phyloP scores from a whole-genome alignment of 2,329 filamentous ascomycete genomes.

The Cladosporium phlei region DNA sequence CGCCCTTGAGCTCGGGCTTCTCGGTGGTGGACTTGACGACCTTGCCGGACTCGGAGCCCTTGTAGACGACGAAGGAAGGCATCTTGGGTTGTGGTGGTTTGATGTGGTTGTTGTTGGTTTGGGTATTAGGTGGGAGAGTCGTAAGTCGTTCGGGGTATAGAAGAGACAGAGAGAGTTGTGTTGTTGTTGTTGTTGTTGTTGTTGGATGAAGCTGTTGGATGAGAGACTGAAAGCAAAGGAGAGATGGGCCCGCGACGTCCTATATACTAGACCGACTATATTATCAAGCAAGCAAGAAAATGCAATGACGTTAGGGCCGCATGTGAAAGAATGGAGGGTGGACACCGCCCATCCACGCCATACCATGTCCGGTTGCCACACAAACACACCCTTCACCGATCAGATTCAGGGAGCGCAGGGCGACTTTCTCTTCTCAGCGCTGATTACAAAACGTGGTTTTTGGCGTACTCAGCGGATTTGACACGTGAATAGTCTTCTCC shows the following conservation, averaged over 20 bases:
- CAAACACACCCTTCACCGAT: background rate
- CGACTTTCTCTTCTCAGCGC: no score
- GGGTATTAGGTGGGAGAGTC: slow-evolving; percentile 1
- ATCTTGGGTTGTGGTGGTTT: slow-evolving; percentile 21
- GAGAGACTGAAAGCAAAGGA: background rate
- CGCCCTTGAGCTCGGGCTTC: slow-evolving; percentile 42
- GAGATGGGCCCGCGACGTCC: background rate
- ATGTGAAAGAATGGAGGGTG: background rate
- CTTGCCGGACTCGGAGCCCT: slow-evolving; percentile 55
- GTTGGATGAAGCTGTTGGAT: no score
- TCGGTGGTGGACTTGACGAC: slow-evolving; percentile 49
- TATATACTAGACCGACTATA: slow-evolving; percentile 3
- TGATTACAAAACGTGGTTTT: slow-evolving; percentile 13
- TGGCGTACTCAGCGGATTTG: background rate
- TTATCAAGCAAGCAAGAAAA: background rate
- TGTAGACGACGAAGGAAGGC: slow-evolving; percentile 57
- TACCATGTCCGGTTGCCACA: no score
- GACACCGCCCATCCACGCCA: background rate
- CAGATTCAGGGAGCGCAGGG: slow-evolving; percentile 6
- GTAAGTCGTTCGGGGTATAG: slow-evolving; percentile 8
- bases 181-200: background rate
- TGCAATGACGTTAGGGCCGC: slow-evolving; percentile 10
- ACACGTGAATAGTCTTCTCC: slow-evolving; percentile 3
- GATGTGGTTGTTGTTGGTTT: slow-evolving; percentile 3
- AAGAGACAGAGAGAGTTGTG: background rate